Evolutionary conservation across 2,329 filamentous ascomycete genomes (phyloP), one percentile per base, ranked within the genome.

Genomic region (Hymenoscyphus occultus): DNA sequence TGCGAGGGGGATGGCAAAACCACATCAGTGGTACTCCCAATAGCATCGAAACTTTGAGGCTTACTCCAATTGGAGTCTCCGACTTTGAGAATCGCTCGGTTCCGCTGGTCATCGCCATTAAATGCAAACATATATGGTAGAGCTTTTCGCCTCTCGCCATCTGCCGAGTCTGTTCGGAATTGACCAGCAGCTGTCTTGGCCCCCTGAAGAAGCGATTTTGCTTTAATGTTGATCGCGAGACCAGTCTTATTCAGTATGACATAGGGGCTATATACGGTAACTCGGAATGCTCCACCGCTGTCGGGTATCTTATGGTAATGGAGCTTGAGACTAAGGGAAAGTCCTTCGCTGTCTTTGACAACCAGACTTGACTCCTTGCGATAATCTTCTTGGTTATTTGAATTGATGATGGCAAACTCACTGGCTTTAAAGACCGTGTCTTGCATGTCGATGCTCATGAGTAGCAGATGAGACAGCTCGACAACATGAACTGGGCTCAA

Each of bases 401-500:
- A 89, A 74, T 99, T 99, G 81, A 99, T 94, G 73, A 99, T 96
- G 31, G 93, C 90, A 78, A 98, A 99, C 68, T 99, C 95, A 79
- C 95, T 98, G 19, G 93, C 85, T 74, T 93, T 96, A 83, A 96
- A 97, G 0, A 91, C 87, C 0, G 93, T 97, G 74, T 99, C 95
- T 78, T 99, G 92, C 88, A 99, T 92, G 73, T 98, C 93, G 68
- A 99, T 86, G 73, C 94, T 98, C 72, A 99, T 85, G 39, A 99
- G 82, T 2, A 99, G 83, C 9, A 99, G 82, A 77, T 98, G 96
- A 0, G 94, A 97, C 22, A 99, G 82, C 78, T 99, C 94, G 19
- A 98, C 94, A 10, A 98, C 93, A 75, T 99, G 95, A 0, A 99
- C 93, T 0, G 96, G 96, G 76, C 95, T 99, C 64, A 98, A 90